Percentiles rank a stretch among this genome's conserved stretches.
These are phyloP conservation scores for Aspergillus ruber DNA, from an alignment of 2,329 filamentous ascomycete genomes.

Conservation along the genomic window DNA sequence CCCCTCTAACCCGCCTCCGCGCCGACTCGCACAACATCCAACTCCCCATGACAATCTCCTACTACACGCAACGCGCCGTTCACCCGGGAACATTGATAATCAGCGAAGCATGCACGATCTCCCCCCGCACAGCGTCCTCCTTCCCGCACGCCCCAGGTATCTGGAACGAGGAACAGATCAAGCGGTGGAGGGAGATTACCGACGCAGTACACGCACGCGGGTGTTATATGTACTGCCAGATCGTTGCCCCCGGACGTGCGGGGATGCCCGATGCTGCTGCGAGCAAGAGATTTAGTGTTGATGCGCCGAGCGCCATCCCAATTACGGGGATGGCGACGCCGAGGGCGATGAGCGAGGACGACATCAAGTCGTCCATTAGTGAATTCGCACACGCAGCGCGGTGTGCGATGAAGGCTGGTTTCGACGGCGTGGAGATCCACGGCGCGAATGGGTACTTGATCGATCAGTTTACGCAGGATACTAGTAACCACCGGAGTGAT, in stretches of 20 bases:
- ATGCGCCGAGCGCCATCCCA: constrained; percentile 27
- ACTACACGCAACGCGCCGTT: constrained; percentile 47
- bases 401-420: constrained; percentile 49
- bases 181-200: constrained; percentile 52
- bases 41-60: constrained; percentile 36
- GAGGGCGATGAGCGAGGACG: constrained; percentile 25
- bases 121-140: constrained; percentile 33
- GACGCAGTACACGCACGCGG: constrained; percentile 56
- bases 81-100: constrained; percentile 50
- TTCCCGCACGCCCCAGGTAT: constrained; percentile 51
- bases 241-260: constrained; percentile 55
- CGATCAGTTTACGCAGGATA: constrained; percentile 45
- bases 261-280: constrained; percentile 23
- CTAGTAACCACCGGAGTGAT: constrained; percentile 43
- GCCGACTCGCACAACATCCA: constrained; percentile 42
- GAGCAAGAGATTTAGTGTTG: not conserved
- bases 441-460: constrained; percentile 44
- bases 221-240: constrained; percentile 53
- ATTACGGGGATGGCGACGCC: constrained; percentile 24
- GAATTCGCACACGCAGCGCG: constrained; percentile 39
- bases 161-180: constrained; percentile 47
- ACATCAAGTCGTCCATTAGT: constrained; percentile 35
- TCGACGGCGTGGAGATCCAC: constrained; percentile 46
- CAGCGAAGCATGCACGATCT: constrained; percentile 50
- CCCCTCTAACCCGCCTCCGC: constrained; percentile 49